Evolutionary conservation across 352 stramenopile species (phyloP).

Genomic region (Phytophthora rubi): DNA sequence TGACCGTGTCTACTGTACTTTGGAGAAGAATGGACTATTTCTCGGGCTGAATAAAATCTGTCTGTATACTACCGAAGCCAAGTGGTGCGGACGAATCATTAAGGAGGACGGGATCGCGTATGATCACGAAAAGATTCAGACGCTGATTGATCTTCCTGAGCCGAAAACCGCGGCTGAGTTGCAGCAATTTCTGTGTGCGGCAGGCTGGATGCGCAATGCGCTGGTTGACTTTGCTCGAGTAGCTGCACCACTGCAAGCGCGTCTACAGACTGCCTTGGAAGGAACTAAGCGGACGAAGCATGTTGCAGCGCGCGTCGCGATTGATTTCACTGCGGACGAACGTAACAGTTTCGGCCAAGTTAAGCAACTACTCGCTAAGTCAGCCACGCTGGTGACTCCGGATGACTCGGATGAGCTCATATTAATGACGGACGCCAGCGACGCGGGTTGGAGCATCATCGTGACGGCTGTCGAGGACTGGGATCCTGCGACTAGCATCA

Average conservation of each 20-base stretch:
- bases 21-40: constrained; percentile 5
- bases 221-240: constrained; percentile 12
- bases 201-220: constrained; percentile 11
- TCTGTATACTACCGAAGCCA: constrained; percentile 5
- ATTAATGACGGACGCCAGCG: constrained; percentile 6
- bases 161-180: background rate
- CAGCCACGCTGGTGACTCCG: background rate
- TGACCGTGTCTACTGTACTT: constrained; percentile 4
- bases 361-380: constrained; percentile 1
- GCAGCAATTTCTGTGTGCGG: constrained; percentile 10
- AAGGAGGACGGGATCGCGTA: constrained; percentile 1
- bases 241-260: constrained; percentile 4
- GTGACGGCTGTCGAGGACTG: background rate
- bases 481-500: background rate
- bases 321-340: background rate
- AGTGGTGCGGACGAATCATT: constrained; percentile 13
- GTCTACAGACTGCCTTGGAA: background rate
- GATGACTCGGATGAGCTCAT: constrained; percentile 3
- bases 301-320: background rate
- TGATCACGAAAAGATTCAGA: constrained; percentile 6
- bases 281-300: constrained; percentile 3
- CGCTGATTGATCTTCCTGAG: constrained; percentile 7
- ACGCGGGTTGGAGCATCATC: background rate
- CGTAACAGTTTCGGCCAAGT: background rate
- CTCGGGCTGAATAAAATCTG: constrained; percentile 10